These are phyloP conservation scores for Talaromyces rugulosus DNA, from an alignment of 2,329 filamentous ascomycete genomes.

Conservation along the genomic window DNA sequence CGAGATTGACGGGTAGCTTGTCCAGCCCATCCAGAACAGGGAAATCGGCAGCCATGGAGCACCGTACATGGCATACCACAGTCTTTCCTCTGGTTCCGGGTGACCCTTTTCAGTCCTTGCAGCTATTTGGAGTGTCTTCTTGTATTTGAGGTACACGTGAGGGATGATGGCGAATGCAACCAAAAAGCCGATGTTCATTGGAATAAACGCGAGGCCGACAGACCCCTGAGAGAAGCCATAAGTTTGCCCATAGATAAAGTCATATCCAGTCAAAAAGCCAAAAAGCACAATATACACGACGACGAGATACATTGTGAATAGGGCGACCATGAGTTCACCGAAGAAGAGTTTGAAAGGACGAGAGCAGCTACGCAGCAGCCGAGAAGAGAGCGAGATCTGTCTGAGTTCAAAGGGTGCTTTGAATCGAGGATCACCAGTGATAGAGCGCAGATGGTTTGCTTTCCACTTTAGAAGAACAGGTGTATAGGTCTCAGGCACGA, in stretches of 20 bases:
- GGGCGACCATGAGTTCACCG: slow-evolving; percentile 23
- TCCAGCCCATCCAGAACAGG: slow-evolving; percentile 49
- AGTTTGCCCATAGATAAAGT: slow-evolving; percentile 29
- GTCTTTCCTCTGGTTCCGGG: slow-evolving; percentile 50
- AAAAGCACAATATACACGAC: slow-evolving; percentile 28
- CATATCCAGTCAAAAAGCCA: slow-evolving; percentile 26
- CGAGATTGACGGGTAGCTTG: slow-evolving; percentile 36
- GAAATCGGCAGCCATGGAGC: slow-evolving; percentile 51
- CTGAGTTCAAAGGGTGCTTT: slow-evolving; percentile 44
- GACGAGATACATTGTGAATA: slow-evolving; percentile 25
- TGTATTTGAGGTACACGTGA: slow-evolving; percentile 38
- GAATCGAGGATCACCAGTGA: slow-evolving; percentile 32
- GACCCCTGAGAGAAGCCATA: slow-evolving; percentile 37
- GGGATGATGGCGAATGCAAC: slow-evolving; percentile 36
- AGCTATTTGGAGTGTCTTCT: slow-evolving; percentile 22
- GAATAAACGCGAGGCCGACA: slow-evolving; percentile 41
- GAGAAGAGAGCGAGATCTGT: slow-evolving; percentile 34
- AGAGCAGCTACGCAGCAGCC: slow-evolving; percentile 36
- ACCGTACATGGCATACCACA: slow-evolving; percentile 43
- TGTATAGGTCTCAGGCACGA: slow-evolving; percentile 42
- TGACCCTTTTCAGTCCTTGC: slow-evolving; percentile 17
- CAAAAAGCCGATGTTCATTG: slow-evolving; percentile 40
- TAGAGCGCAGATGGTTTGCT: slow-evolving; percentile 8
- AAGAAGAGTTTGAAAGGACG: slow-evolving; percentile 23
- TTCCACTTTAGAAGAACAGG: slow-evolving; percentile 10